Evolutionary conservation across 2,329 filamentous ascomycete species (phyloP), one percentile per base, ranked within the genome.

Genomic region (Lojkania enalia): DNA sequence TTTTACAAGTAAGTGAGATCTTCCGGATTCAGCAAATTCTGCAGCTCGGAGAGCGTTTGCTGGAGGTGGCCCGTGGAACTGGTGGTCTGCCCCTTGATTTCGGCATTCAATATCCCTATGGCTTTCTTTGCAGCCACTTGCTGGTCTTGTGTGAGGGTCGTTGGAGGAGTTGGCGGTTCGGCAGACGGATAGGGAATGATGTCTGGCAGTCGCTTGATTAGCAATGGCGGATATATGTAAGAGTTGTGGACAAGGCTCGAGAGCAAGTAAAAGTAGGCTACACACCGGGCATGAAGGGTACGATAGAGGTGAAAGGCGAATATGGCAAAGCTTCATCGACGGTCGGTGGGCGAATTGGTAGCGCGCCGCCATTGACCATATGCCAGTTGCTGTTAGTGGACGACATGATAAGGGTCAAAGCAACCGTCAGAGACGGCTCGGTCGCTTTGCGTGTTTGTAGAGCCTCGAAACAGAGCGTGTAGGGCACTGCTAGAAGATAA

Each of bases 251-350:
- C n/a, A n/a, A n/a, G n/a, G n/a, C n/a, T n/a, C n/a, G n/a, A n/a
- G 23, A 9, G 23, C 23, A 27, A 30, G 29, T 42, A 15, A 35
- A 23, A 35, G 36, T 39, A 27, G 39, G 12, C 15, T 46, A 69
- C 73, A 55, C 71, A 90, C 88, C 84, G 55, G 87, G 81, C 66
- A 87, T 82, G 68, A 92, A 89, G 2, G 88, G 88, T 40, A 88
- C 79, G 37, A 91, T 86, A 3, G 87, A 90, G 37, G 85, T 88
- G 64, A 92, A 85, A 18, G 89, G 88, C 39, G 88, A 88, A 70
- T 85, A 91, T n/a, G 87, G 86, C 35, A 94, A 76, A 20, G 88
- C 88, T 63, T 94, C 87, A 44, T 86, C 80, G 11, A 94, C 79
- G 2, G 74, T 77, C 9, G 76, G 73, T 30, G 75, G 67, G 19